Percentiles rank a stretch among this genome's conserved stretches.
Evolutionary conservation across 2,329 filamentous ascomycete species (phyloP).

Genomic region (Trichophaea hybrida): DNA sequence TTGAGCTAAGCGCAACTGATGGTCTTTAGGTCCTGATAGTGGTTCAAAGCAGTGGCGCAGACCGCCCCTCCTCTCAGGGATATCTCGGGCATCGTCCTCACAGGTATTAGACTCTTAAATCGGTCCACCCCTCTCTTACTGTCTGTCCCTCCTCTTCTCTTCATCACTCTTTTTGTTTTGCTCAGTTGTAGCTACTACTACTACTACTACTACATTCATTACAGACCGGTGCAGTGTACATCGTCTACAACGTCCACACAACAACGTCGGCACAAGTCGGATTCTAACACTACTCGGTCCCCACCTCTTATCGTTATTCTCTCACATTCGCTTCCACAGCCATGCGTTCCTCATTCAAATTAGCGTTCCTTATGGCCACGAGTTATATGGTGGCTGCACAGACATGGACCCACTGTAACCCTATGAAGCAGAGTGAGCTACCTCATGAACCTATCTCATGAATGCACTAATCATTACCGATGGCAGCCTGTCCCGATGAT

Average conservation of each 20-base stretch:
- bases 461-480: constrained; percentile 2
- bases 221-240: background rate
- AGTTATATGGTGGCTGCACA: constrained; percentile 42
- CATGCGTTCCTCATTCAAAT: constrained; percentile 12
- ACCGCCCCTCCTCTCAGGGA: background rate
- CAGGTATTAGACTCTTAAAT: background rate
- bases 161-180: background rate
- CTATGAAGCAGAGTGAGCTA: constrained; percentile 43
- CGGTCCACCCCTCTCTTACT: background rate
- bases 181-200: background rate
- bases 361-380: constrained; percentile 14
- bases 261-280: background rate
- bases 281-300: background rate
- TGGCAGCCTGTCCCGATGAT: constrained; percentile 23
- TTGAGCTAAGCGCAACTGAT: background rate
- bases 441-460: background rate
- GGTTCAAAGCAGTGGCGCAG: background rate
- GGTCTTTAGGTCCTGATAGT: background rate
- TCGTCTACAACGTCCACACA: background rate
- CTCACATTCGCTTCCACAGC: background rate
- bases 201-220: background rate
- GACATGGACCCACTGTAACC: constrained; percentile 64
- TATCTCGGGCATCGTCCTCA: background rate
- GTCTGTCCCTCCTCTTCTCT: background rate
- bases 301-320: background rate